Evolutionary conservation across 257 asterid genomes (phyloP).

Genomic region (Agastache rugosa): DNA sequence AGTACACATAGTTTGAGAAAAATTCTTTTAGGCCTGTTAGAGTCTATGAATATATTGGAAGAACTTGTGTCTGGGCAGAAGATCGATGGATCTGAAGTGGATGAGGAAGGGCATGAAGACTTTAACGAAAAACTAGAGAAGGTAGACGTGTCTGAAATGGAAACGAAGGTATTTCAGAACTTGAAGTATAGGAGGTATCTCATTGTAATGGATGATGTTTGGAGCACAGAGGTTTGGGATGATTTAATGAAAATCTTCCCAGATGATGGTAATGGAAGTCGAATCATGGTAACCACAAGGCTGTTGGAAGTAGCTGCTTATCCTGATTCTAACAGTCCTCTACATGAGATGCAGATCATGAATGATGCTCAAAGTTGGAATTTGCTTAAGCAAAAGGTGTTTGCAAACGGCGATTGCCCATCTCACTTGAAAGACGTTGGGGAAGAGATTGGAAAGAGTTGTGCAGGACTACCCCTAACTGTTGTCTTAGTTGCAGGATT

Average conservation of each 20-base stretch:
- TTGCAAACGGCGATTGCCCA: not conserved
- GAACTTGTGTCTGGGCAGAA: no score
- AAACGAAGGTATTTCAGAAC: not conserved
- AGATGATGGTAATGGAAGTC: no score
- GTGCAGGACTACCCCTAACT: conserved; percentile 24
- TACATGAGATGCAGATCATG: no score
- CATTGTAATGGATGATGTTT: conserved; percentile 18
- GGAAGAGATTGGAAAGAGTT: not conserved
- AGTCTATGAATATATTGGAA: not conserved
- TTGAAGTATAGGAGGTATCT: conserved; percentile 23
- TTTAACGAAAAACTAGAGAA: no score
- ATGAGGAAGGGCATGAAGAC: no score
- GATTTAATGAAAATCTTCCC: no score
- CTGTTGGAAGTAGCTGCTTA: no score
- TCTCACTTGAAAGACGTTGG: conserved; percentile 1
- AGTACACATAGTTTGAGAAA: not conserved
- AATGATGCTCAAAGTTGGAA: no score
- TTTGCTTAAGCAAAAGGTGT: no score
- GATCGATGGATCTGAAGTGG: not conserved
- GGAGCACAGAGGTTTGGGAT: conserved; percentile 1
- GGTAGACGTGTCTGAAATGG: not conserved
- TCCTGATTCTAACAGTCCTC: no score
- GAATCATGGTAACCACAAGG: no score
- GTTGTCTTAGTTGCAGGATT: conserved; percentile 20
- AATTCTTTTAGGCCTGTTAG: not conserved